phyloP scores from a whole-genome alignment of 108 stramenopile species.

The Discostella stelligeroides region DNA sequence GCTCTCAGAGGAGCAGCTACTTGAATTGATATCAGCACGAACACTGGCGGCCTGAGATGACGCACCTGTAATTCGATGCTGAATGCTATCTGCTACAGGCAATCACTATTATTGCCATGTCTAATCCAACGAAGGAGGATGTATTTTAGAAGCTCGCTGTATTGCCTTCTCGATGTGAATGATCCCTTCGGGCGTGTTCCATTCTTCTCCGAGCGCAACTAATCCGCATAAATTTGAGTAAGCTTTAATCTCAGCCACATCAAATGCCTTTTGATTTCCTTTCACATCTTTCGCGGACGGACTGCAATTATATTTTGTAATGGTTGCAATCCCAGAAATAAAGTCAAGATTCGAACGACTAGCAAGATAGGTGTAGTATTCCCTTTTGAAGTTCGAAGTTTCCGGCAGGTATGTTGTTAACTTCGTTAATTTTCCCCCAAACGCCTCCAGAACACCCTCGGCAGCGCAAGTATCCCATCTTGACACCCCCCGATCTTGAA shows the following conservation, averaged over 20 bases:
- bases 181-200: conserved; percentile 33
- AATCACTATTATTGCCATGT: too few species aligned
- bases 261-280: conserved; percentile 22
- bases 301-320: conserved; percentile 58
- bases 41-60: not conserved
- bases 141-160: conserved; percentile 18
- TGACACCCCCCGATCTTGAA: conserved; percentile 67
- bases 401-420: conserved; percentile 28
- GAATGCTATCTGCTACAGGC: too few species aligned
- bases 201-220: conserved; percentile 54
- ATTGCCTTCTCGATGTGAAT: conserved; percentile 22
- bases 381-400: not conserved
- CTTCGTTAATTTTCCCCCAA: conserved; percentile 58
- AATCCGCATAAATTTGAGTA: conserved; percentile 67
- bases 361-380: conserved; percentile 54
- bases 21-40: conserved; percentile 29
- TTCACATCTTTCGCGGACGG: conserved; percentile 7
- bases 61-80: not conserved
- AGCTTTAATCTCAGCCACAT: conserved; percentile 47
- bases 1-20: conserved; percentile 29
- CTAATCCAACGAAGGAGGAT: conserved; percentile 43
- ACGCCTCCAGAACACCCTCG: conserved; percentile 60
- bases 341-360: conserved; percentile 60
- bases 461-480: conserved; percentile 72
- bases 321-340: conserved; percentile 29